A percentile compares a stretch with the other conserved stretches of the same genome.
These are phyloP conservation scores for Nannochloris sp. DNA, from an alignment of 139 green algal genomes.

Conservation along the genomic window DNA sequence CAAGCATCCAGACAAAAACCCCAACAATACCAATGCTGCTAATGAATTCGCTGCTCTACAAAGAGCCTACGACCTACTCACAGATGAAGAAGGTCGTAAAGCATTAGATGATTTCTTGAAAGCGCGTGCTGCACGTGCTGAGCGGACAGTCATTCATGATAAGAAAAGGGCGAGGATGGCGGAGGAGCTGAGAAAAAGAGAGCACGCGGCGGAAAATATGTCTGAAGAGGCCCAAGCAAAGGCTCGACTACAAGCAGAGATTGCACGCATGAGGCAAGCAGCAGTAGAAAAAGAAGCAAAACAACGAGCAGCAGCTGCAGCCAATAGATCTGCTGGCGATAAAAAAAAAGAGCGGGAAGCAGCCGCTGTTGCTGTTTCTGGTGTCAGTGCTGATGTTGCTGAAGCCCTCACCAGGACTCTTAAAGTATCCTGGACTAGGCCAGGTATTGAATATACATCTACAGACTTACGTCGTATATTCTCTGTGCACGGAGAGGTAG, in stretches of 20 bases:
- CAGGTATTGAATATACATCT: slow-evolving; percentile 19
- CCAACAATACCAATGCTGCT: slow-evolving; percentile 41
- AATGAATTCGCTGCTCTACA: slow-evolving; percentile 76
- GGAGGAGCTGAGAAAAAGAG: slow-evolving; percentile 60
- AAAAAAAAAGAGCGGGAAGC: not conserved
- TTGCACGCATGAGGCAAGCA: slow-evolving; percentile 47
- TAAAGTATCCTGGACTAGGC: slow-evolving; percentile 48
- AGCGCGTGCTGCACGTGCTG: slow-evolving; percentile 13
- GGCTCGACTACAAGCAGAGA: slow-evolving; percentile 34
- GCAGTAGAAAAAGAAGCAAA: slow-evolving; percentile 20
- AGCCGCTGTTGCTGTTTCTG: not conserved
- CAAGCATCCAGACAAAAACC: slow-evolving; percentile 80
- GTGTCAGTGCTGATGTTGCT: slow-evolving; percentile 4
- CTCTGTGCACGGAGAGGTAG: slow-evolving; percentile 38
- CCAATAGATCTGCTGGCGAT: not conserved
- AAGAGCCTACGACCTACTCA: slow-evolving; percentile 73
- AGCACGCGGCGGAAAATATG: slow-evolving; percentile 27
- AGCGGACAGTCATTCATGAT: slow-evolving; percentile 28
- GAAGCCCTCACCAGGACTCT: slow-evolving; percentile 45
- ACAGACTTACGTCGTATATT: slow-evolving; percentile 36
- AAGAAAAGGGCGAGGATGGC: slow-evolving; percentile 74
- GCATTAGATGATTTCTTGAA: slow-evolving; percentile 63
- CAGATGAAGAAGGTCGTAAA: slow-evolving; percentile 49
- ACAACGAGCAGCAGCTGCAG: slow-evolving; percentile 2
- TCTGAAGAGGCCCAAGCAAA: slow-evolving; percentile 21